phyloP scores from a whole-genome alignment of 352 stramenopile genomes.

The Phytophthora cactorum region DNA sequence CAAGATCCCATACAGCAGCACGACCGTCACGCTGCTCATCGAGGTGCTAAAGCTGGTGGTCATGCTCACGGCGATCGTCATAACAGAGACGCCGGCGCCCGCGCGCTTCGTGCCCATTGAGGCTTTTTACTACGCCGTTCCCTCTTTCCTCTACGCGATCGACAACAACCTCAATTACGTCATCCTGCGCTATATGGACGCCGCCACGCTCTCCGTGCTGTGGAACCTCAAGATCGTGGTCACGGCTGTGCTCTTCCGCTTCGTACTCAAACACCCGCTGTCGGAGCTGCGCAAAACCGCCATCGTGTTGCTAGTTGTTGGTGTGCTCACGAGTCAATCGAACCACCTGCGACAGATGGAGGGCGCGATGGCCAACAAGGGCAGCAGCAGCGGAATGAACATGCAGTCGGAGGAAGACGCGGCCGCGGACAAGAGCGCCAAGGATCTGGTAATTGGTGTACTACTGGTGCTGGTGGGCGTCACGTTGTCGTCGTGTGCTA shows the following conservation, averaged over 20 bases:
- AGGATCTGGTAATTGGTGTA: slow-evolving; percentile 56
- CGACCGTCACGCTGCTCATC: slow-evolving; percentile 86
- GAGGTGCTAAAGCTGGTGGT: slow-evolving; percentile 83
- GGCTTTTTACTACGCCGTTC: slow-evolving; percentile 77
- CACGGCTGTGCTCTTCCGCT: slow-evolving; percentile 83
- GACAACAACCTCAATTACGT: slow-evolving; percentile 92
- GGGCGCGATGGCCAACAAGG: slow-evolving; percentile 13
- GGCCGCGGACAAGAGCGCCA: slow-evolving; percentile 20
- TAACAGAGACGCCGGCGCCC: slow-evolving; percentile 45
- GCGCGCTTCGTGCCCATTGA: slow-evolving; percentile 57
- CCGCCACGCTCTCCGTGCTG: slow-evolving; percentile 84
- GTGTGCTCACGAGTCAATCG: slow-evolving; percentile 83
- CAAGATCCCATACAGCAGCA: slow-evolving; percentile 82
- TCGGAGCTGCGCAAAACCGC: slow-evolving; percentile 78
- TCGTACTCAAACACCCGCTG: slow-evolving; percentile 77
- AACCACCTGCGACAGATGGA: slow-evolving; percentile 62
- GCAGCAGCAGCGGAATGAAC: slow-evolving; percentile 13
- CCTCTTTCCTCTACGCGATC: slow-evolving; percentile 87
- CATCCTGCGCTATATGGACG: slow-evolving; percentile 88
- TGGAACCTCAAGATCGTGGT: slow-evolving; percentile 92
- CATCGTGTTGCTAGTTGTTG: slow-evolving; percentile 77
- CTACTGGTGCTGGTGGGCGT: slow-evolving; percentile 74
- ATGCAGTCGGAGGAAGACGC: slow-evolving; percentile 21
- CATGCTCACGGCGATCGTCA: slow-evolving; percentile 50
- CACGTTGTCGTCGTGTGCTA: slow-evolving; percentile 83